Conservation (phyloP, 768 basidiomycete species). For the Termitomyces heimii region DNA sequence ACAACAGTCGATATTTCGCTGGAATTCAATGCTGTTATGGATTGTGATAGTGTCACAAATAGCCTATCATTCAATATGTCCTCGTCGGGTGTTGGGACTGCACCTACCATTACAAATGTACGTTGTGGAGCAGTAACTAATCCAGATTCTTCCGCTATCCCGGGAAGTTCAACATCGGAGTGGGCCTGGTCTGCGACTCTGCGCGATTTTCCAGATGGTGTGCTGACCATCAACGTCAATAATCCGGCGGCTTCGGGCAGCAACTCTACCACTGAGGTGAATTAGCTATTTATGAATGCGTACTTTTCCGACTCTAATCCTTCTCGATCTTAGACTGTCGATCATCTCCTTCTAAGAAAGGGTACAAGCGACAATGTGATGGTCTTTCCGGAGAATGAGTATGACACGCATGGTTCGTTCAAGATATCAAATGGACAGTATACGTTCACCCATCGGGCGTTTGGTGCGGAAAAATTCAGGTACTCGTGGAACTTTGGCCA, state of each 20-base stretch:
- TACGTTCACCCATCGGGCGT: slow-evolving; percentile 74
- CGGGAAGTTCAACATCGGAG: slow-evolving; percentile 48
- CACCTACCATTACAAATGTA: slow-evolving; percentile 45
- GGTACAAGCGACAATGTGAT: slow-evolving; percentile 71
- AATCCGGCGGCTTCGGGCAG: slow-evolving; percentile 42
- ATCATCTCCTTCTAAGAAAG: slow-evolving; percentile 79
- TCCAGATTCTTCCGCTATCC: slow-evolving; percentile 42
- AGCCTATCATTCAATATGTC: slow-evolving; percentile 65
- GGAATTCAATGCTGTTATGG: slow-evolving; percentile 78
- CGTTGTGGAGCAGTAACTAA: slow-evolving; percentile 46
- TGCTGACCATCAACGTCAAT: slow-evolving; percentile 65
- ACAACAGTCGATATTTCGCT: slow-evolving; percentile 62
- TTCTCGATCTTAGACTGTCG: slow-evolving; percentile 40
- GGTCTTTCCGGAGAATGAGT: slow-evolving; percentile 83
- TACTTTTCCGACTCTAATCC: slow-evolving; percentile 5
- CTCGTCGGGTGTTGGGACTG: slow-evolving; percentile 54
- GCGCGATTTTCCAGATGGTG: slow-evolving; percentile 72
- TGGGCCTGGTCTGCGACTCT: slow-evolving; percentile 79
- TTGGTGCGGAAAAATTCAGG: slow-evolving; percentile 82
- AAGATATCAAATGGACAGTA: slow-evolving; percentile 57
- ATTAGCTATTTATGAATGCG: slow-evolving; percentile 16
- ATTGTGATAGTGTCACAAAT: slow-evolving; percentile 59
- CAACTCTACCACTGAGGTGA: slow-evolving; percentile 49
- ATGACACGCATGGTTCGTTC: slow-evolving; percentile 54
- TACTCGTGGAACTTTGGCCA: slow-evolving; percentile 85